These are phyloP conservation scores for Ilex aquifolium DNA, from an alignment of 257 asterid genomes.

Conservation along the genomic window DNA sequence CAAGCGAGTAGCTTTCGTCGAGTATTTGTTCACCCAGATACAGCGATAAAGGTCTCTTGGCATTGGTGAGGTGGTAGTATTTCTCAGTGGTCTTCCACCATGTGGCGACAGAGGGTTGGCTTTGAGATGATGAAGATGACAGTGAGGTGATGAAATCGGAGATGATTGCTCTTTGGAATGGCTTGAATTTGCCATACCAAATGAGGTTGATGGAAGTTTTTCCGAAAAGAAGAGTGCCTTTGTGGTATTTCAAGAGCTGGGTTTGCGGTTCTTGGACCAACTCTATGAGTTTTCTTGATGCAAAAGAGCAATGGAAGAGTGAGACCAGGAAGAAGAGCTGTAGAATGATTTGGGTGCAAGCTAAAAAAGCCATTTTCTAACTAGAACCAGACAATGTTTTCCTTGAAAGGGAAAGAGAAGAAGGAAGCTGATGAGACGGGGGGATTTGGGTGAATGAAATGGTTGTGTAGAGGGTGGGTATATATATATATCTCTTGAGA, in stretches of 20 bases:
- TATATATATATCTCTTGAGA: no score
- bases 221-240: constrained; percentile 38
- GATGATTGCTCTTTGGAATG: constrained; percentile 8
- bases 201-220: constrained; percentile 32
- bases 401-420: no score
- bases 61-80: constrained; percentile 23
- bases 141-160: constrained; percentile 33
- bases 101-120: constrained; percentile 1
- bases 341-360: no score
- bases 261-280: constrained; percentile 16
- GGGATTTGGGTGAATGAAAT: no score
- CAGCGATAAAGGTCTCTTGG: constrained; percentile 26
- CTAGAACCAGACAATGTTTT: no score
- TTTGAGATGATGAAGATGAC: constrained; percentile 14
- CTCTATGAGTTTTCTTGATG: constrained; percentile 9
- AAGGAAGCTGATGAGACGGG: no score
- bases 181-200: constrained; percentile 33
- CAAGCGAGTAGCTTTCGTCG: constrained; percentile 32
- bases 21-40: constrained; percentile 26
- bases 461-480: no score
- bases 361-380: constrained; percentile 8
- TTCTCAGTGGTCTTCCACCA: constrained; percentile 7
- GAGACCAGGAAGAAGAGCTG: background rate
- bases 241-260: constrained; percentile 28
- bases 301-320: constrained; percentile 1